Base-by-base conservation (phyloP, 2,329 filamentous ascomycete genomes). In the Alternaria sp. region DNA sequence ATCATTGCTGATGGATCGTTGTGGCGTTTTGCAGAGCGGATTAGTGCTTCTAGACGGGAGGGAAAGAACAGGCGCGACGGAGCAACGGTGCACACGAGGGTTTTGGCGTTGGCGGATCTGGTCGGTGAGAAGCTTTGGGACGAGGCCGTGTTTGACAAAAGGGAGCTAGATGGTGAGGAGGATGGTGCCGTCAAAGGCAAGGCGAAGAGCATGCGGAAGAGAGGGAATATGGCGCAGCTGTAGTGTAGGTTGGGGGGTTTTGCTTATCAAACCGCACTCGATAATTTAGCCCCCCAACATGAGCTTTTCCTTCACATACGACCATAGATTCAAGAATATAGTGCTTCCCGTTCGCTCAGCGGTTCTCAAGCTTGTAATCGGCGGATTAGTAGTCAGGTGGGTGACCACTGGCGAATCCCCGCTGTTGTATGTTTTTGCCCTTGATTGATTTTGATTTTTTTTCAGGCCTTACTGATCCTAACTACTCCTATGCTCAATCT, bases 41-140 rank as follows among this genome's bases (percentile, higher is more conserved):
- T 99, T 63, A 92, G 92, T 7, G 84, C 87, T 49, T 91, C 88
- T 42, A 84, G 95, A 31, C 84, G 94, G 41, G 95, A 98, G 80
- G 95, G 95, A 8, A 99, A 98, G 86, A 97, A 98, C 75, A 83
- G 95, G 23, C 85, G 94, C n/a, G 95, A 99, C 75, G 93, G 93
- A 11, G 91, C 90, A 1, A 97, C 93, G 0, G 93, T 98, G 3
- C 90, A 89, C 67, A 90, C 86, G 11, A 84, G 95, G 21, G 94
- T 99, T 10, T 78, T 98, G 36, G 81, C 83, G 6, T 82, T 98
- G 66, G 89, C 90, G 8, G 93, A 96, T 71, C 77, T 84, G 45
- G 83, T 97, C 9, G 93, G 92, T 0, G 78, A 81, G 51, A 83
- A 84, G 58, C 76, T 98, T 21, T 97, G 91, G 77, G 84, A 83